These are phyloP conservation scores for Didymella sp. DNA, from an alignment of 2,329 filamentous ascomycete genomes.

Conservation along the genomic window DNA sequence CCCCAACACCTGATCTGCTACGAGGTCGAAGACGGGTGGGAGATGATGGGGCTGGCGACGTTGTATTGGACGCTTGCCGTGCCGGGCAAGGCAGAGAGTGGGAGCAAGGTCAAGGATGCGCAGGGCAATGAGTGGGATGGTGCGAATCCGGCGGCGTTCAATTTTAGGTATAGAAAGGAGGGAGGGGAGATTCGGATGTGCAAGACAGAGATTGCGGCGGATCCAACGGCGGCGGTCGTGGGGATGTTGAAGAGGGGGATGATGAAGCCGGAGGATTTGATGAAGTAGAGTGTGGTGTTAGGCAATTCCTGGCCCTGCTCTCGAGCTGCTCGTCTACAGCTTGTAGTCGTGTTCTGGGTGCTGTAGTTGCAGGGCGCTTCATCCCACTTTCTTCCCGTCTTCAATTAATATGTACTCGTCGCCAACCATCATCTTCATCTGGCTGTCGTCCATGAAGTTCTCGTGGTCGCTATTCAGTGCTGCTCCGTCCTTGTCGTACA, in stretches of 20 bases:
- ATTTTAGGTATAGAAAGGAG: constrained; percentile 16
- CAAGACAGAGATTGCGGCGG: constrained; percentile 15
- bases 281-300: constrained; percentile 11
- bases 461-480: constrained; percentile 47
- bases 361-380: neutral
- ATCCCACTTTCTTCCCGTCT: constrained; percentile 42
- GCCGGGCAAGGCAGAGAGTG: constrained; percentile 14
- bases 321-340: neutral
- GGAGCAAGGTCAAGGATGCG: constrained; percentile 8
- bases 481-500: constrained; percentile 56
- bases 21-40: constrained; percentile 19
- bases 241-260: constrained; percentile 24
- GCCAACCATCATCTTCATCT: constrained; percentile 56
- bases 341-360: neutral
- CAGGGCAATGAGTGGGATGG: constrained; percentile 24
- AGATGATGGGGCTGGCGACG: constrained; percentile 20
- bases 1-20: constrained; percentile 14
- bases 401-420: constrained; percentile 54
- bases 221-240: constrained; percentile 19
- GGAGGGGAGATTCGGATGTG: constrained; percentile 8
- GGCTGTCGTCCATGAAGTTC: constrained; percentile 51
- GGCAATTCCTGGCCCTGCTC: neutral
- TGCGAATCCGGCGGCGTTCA: constrained; percentile 13
- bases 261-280: constrained; percentile 25
- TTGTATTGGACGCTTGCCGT: constrained; percentile 18